Base-by-base conservation (phyloP, 1,284 basidiomycete species). In the Cryptococcus maquisensis region DNA sequence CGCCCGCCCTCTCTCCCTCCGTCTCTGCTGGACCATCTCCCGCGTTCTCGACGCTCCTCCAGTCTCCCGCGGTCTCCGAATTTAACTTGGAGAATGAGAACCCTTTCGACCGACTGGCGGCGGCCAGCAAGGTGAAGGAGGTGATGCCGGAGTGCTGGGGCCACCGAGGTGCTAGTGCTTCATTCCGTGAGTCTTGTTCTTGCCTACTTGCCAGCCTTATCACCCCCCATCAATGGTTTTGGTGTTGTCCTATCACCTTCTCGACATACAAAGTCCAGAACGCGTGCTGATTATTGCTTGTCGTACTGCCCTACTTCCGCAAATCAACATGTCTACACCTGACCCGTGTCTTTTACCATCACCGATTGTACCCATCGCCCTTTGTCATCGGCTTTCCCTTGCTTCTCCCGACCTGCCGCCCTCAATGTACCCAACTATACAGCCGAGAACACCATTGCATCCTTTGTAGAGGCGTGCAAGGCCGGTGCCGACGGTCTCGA, bases 401-500 rank as follows among this genome's bases (percentile, higher is more conserved):
- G 15, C 36, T 40, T 26, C 26, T n/a, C 10, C 23, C 40, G 18
- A 42, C 23, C 16, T 5, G 15, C 10, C 28, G 28, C 28, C n/a
- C n/a, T n/a, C n/a, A n/a, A n/a, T n/a, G n/a, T n/a, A n/a, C n/a
- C n/a, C n/a, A 8, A 24, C 3, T 32, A 38, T 32, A 35, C 45
- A 74, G 73, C 91, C 20, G 92, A 95, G 78, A 96, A 96, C 79
- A 94, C 90, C 42, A 83, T 90, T 59, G 87, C 88, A 51, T 91
- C 89, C 75, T 97, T 97, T 76, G 85, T 92, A 72, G 88, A 87
- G 61, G 93, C 94, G 61, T 91, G 95, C 62, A 84, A 84, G 47
- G 91, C 94, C 75, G 94, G 93, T 56, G 88, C 92, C 46, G 90
- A 96, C 74, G 93, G 91, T 67, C 91, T 97, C 67, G 94, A 97